These are phyloP conservation scores for Plasmodium gallinaceum DNA, from an alignment of 169 alveolate genomes.

Conservation along the genomic window DNA sequence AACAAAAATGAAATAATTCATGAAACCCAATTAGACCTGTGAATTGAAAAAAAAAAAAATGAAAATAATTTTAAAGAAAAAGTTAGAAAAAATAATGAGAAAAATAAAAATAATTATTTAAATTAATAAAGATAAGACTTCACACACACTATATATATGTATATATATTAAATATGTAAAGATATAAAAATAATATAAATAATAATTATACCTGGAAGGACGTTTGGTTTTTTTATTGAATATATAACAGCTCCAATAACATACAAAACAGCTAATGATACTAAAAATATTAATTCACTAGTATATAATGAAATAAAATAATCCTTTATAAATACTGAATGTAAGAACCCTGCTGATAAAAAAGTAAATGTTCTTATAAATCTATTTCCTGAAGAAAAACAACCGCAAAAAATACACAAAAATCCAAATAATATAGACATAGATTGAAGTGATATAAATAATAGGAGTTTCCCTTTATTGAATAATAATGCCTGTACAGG, in stretches of 20 bases:
- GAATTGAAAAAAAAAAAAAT: background rate
- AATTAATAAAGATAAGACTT: too few species aligned
- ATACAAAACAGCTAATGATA: conserved; percentile 65
- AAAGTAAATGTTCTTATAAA: conserved; percentile 70
- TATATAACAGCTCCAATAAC: conserved; percentile 82
- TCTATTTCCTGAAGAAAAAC: conserved; percentile 56
- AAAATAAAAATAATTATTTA: background rate
- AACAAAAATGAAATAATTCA: conserved; percentile 84
- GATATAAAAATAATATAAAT: background rate
- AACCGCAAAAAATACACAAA: conserved; percentile 22
- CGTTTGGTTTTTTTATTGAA: conserved; percentile 81
- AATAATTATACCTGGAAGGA: conserved; percentile 47
- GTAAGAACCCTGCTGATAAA: conserved; percentile 76
- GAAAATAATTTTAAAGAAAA: background rate
- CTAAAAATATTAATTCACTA: conserved; percentile 51
- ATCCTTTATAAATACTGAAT: conserved; percentile 49
- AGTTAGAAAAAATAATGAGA: background rate
- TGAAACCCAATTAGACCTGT: conserved; percentile 81
- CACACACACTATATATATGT: background rate
- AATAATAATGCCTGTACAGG: conserved; percentile 75
- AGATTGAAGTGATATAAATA: conserved; percentile 76
- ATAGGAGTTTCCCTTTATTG: conserved; percentile 47
- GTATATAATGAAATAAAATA: conserved; percentile 36
- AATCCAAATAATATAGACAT: conserved; percentile 78
- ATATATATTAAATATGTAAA: conserved; percentile 7